These are phyloP conservation scores for Nigrospora osmanthi DNA, from an alignment of 2,329 filamentous ascomycete species.

Conservation along the genomic window DNA sequence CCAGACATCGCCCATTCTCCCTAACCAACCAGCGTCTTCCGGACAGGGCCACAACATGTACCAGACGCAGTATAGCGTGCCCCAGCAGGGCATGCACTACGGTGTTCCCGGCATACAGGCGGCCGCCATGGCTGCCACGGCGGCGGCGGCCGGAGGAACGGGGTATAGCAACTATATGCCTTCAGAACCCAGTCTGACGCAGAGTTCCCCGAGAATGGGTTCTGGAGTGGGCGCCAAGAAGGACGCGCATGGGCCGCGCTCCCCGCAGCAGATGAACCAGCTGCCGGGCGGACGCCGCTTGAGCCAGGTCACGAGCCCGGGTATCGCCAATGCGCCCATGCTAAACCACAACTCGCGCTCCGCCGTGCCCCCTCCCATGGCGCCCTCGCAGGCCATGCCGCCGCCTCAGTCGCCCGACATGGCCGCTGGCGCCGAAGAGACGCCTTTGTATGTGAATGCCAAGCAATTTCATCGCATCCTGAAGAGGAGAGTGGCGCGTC, in stretches of 20 bases:
- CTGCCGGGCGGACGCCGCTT: conserved; percentile 58
- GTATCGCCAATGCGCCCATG: conserved; percentile 65
- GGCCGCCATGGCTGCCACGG: conserved; percentile 85
- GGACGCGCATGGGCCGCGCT: conserved; percentile 65
- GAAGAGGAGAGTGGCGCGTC: conserved; percentile 85
- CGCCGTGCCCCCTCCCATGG: conserved; percentile 51
- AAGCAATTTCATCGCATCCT: conserved; percentile 98
- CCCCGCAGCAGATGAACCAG: conserved; percentile 64
- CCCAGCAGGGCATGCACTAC: conserved; percentile 73
- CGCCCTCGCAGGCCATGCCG: conserved; percentile 56
- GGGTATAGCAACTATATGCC: conserved; percentile 60
- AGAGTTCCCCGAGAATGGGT: conserved; percentile 72
- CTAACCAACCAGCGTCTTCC: conserved; percentile 61
- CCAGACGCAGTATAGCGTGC: conserved; percentile 67
- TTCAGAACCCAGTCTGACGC: conserved; percentile 59
- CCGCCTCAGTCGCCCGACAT: conserved; percentile 74
- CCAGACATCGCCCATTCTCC: conserved; percentile 73
- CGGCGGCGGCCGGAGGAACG: conserved; percentile 76
- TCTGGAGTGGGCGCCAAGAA: conserved; percentile 56
- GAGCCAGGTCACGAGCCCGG: conserved; percentile 71
- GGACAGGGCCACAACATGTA: conserved; percentile 71
- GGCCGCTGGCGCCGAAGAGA: conserved; percentile 70
- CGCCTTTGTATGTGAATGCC: conserved; percentile 93
- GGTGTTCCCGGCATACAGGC: conserved; percentile 77
- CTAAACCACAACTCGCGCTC: conserved; percentile 59